phyloP scores from a whole-genome alignment of 306 rosid species.

The Cucurbita maxima region DNA sequence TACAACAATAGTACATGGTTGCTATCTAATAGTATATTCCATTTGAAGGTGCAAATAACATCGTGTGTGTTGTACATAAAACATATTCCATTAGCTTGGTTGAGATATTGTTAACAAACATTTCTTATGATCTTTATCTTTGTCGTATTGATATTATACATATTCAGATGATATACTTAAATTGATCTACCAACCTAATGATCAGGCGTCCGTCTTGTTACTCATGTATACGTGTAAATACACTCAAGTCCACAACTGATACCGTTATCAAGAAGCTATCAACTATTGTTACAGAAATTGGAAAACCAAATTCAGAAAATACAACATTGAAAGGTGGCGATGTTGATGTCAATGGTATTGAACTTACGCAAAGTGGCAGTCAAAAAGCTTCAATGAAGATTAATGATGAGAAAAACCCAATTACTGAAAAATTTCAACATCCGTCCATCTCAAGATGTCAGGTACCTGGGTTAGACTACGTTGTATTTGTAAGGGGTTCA shows the following conservation, averaged over 20 bases:
- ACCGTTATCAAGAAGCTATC: constrained; percentile 39
- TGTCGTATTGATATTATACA: background rate
- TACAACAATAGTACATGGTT: background rate
- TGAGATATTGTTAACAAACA: background rate
- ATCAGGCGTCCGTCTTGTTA: constrained; percentile 73
- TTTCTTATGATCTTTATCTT: background rate
- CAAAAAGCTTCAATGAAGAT: background rate
- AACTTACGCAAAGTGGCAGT: background rate
- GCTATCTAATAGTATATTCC: background rate
- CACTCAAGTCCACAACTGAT: constrained; percentile 44
- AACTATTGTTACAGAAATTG: constrained; percentile 16
- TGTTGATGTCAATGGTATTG: constrained; percentile 7
- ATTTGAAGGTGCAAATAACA: background rate
- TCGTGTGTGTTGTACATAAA: background rate
- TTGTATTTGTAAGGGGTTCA: constrained; percentile 69
- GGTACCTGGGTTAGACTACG: constrained; percentile 61
- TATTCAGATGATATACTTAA: background rate
- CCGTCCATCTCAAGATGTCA: constrained; percentile 42
- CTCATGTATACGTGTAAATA: constrained; percentile 78
- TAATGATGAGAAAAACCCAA: constrained; percentile 10
- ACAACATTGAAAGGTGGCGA: background rate
- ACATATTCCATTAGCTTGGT: background rate
- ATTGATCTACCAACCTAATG: background rate
- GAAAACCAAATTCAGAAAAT: constrained; percentile 2
- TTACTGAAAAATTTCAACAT: constrained; percentile 14